Conservation (phyloP, 176 grass and related monocot species). For the Triticum monococcum region DNA sequence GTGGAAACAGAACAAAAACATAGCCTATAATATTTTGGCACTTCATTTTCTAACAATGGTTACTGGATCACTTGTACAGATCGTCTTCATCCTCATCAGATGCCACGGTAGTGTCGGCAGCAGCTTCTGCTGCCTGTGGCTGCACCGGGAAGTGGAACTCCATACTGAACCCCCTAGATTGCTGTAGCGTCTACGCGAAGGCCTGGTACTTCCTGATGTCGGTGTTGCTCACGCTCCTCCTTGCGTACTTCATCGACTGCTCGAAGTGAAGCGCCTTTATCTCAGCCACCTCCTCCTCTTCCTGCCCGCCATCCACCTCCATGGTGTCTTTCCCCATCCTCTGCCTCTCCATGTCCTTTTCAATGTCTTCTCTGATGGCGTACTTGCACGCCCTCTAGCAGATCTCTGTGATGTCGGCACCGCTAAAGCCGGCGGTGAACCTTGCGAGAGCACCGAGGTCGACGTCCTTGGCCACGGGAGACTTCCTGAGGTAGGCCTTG, state of each 20-base stretch:
- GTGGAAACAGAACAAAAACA: not conserved
- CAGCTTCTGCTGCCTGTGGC: conserved; percentile 14
- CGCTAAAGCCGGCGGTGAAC: conserved; percentile 59
- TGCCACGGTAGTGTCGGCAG: not conserved
- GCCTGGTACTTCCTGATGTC: too few species aligned
- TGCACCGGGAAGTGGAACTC: conserved; percentile 54
- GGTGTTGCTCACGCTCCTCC: too few species aligned
- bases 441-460: not conserved
- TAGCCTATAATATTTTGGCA: too few species aligned
- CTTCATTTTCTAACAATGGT: not conserved
- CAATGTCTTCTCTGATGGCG: conserved; percentile 59
- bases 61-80: conserved; percentile 46
- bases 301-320: conserved; percentile 29
- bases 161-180: conserved; percentile 54
- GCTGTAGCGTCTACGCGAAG: conserved; percentile 51
- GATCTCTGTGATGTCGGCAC: conserved; percentile 66
- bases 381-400: conserved; percentile 63
- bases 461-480: too few species aligned
- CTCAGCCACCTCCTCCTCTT: conserved; percentile 32
- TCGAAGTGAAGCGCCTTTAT: conserved; percentile 59
- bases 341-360: conserved; percentile 15
- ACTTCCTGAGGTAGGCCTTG: conserved; percentile 29
- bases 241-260: conserved; percentile 53
- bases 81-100: conserved; percentile 60
- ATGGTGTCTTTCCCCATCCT: not conserved